Evolutionary conservation across 2,329 filamentous ascomycete genomes (phyloP), one percentile per base, ranked within the genome.

Genomic region (Onygena corvina): DNA sequence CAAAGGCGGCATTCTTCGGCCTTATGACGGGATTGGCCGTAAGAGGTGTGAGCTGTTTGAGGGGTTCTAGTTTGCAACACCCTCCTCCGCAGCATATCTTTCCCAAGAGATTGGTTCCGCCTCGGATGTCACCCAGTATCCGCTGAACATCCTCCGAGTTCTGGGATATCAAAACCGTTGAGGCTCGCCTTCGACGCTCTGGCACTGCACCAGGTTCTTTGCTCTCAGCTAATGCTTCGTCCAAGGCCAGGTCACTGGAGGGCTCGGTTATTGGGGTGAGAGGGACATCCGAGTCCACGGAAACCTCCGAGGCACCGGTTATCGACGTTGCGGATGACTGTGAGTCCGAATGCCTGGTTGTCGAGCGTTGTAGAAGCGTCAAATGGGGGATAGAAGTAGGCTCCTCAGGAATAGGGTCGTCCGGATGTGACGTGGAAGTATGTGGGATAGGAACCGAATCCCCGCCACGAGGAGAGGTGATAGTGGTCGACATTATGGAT

Each of bases 1-100:
- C 76, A 70, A 85, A 98, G 12, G 92, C 92, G 52, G 83, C 76
- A 59, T 94, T 96, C 64, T 92, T 80, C 1, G 90, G 89, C 2
- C 72, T 63, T 30, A 68, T 65, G 47, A 82, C 70, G 2, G 76
- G 72, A 34, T 68, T 62, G 5, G 68, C 61, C 3, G 67, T 69
- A 20, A 61, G 56, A 18, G 66, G 63, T 6, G 58, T 52, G 51
- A 74, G 65, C 4, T 71, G 64, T 33, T 70, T 70, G 58, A 81
- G 59, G 27, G 73, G 72, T 59, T 79, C 72, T 51, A 78, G 67
- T 60, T 77, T 72, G 62, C 79, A 82, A 63, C 79, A 82, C 50
- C 79, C 79, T 52, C 79, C 79, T 34, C 79, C 79, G 57, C 76
- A 79, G 66, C 79, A 83, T 59, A 76, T 74, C 54, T 78, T 80